Conservation (phyloP, 2,329 filamentous ascomycete species). For the Arthrobotrys megalospora region DNA sequence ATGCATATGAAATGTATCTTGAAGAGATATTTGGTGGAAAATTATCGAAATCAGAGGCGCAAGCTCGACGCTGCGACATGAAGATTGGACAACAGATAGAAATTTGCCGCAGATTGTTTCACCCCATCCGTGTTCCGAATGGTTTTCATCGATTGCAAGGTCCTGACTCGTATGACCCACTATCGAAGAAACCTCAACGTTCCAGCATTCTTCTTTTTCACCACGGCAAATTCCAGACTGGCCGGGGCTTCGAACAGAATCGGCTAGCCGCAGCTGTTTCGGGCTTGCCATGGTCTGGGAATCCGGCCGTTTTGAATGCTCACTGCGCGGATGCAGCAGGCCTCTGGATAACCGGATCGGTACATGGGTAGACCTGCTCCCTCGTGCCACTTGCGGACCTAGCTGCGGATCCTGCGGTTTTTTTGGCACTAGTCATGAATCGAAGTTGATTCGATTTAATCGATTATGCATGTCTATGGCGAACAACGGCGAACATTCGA, state of each 20-base stretch:
- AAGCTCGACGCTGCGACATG: constrained; percentile 9
- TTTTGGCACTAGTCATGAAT: constrained; percentile 17
- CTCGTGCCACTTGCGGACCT: constrained; percentile 33
- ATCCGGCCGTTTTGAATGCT: constrained; percentile 56
- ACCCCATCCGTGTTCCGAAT: constrained; percentile 5
- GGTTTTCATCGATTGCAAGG: constrained; percentile 13
- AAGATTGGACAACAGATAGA: neutral
- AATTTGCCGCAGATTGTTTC: constrained; percentile 29
- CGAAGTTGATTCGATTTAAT: constrained; percentile 9
- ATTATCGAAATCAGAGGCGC: neutral
- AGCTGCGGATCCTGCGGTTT: constrained; percentile 6
- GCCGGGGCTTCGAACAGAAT: constrained; percentile 34
- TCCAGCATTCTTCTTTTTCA: constrained; percentile 13
- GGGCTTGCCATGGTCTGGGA: constrained; percentile 28
- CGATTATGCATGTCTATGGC: constrained; percentile 26
- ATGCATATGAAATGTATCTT: constrained; percentile 33
- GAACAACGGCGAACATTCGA: neutral
- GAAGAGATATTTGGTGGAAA: constrained; percentile 6
- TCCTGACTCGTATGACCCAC: constrained; percentile 34
- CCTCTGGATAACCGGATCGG: constrained; percentile 11
- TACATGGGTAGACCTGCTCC: constrained; percentile 33
- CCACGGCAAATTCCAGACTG: constrained; percentile 43
- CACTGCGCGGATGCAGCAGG: constrained; percentile 45
- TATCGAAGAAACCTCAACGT: constrained; percentile 11
- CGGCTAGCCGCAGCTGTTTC: constrained; percentile 36